A percentile compares a stretch with the other conserved stretches of the same genome.
Evolutionary conservation across 345 rosid genomes (phyloP).

Genomic region (Laguncularia racemosa): DNA sequence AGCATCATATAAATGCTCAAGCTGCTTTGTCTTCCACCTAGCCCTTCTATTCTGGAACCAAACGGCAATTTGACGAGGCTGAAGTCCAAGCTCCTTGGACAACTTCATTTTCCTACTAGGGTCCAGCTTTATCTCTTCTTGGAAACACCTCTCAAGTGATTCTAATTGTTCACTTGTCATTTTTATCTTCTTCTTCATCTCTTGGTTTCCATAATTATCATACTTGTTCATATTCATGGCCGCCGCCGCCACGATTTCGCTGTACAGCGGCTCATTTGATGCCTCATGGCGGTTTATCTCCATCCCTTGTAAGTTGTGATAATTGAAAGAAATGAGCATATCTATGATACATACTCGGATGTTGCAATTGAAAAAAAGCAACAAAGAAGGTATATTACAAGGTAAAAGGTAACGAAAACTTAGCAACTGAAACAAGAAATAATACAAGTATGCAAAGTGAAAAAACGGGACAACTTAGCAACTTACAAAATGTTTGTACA

Average conservation of each 20-base stretch:
- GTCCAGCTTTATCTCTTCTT: slow-evolving; percentile 75
- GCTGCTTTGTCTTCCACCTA: slow-evolving; percentile 85
- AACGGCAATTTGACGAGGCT: slow-evolving; percentile 80
- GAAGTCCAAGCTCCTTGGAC: slow-evolving; percentile 74
- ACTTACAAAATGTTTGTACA: too few relatives aligned
- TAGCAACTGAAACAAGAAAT: too few relatives aligned
- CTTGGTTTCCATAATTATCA: slow-evolving; percentile 21
- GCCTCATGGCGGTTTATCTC: slow-evolving; percentile 25
- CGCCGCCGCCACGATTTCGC: not conserved
- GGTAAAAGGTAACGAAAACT: too few relatives aligned
- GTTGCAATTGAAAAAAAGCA: not conserved
- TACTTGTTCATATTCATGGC: not conserved
- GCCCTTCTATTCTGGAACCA: slow-evolving; percentile 95
- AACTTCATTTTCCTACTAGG: slow-evolving; percentile 78
- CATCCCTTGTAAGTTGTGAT: slow-evolving; percentile 28
- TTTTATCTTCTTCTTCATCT: slow-evolving; percentile 59
- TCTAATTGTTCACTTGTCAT: slow-evolving; percentile 57
- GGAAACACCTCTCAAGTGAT: slow-evolving; percentile 72
- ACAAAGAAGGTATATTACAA: too few relatives aligned
- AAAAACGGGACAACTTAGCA: too few relatives aligned
- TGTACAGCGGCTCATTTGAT: not conserved
- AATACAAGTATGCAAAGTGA: too few relatives aligned
- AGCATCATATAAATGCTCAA: slow-evolving; percentile 59
- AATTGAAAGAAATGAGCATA: not conserved
- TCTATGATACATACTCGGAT: not conserved